These are phyloP conservation scores for Tylopilus sp. DNA, from an alignment of 1,284 basidiomycete species.

Conservation along the genomic window DNA sequence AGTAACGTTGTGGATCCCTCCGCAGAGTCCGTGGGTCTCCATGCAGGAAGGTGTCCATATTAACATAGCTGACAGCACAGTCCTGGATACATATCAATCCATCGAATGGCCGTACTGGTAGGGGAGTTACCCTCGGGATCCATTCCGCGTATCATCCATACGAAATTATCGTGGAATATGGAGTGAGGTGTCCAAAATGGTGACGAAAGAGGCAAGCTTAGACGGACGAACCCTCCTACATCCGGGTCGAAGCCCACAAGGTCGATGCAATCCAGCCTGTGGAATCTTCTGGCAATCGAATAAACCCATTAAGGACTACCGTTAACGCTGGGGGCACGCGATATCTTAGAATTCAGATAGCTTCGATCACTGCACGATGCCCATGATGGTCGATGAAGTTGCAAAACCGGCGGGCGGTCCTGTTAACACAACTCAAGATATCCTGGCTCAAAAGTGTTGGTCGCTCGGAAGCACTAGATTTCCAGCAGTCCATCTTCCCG, in stretches of 20 bases:
- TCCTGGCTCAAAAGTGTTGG: not conserved
- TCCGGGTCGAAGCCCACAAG: not conserved
- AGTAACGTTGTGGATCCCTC: conserved; percentile 9
- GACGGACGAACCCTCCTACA: not conserved
- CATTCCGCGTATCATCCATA: not conserved
- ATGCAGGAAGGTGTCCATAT: not conserved
- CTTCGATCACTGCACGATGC: no score
- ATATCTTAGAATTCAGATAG: not conserved
- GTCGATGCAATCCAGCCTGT: not conserved
- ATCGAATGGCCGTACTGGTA: not conserved
- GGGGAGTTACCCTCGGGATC: not conserved
- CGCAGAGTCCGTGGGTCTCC: not conserved
- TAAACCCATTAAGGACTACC: not conserved
- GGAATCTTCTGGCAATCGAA: not conserved
- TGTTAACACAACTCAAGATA: not conserved
- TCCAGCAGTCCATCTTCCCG: no score
- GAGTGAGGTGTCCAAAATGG: not conserved
- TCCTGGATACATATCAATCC: not conserved
- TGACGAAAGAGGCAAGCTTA: not conserved
- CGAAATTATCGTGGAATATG: not conserved
- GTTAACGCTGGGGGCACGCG: not conserved
- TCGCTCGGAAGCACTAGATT: no score
- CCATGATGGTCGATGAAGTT: no score
- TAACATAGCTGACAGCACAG: not conserved
- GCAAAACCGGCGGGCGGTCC: not conserved